Base-by-base conservation (phyloP, 805 yeast species). In the Ogataea dorogensis region DNA sequence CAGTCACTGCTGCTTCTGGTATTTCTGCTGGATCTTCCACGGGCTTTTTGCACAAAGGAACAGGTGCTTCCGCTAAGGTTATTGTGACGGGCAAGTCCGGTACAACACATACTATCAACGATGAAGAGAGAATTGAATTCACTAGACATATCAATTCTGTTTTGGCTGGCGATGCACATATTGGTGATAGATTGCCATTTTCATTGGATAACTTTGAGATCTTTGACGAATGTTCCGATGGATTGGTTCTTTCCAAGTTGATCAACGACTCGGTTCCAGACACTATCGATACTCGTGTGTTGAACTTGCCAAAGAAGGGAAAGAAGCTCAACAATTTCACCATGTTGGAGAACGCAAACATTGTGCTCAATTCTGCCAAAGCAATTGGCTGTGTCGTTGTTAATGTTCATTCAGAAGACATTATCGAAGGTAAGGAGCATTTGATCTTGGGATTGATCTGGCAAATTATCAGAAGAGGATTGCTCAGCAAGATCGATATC, bases 331-430 rank as follows among this genome's bases (percentile, higher is more conserved):
- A 93, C 70, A 86, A 87, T 58, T 93, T 93, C 72, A 93, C 89
- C 47, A 91, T 94, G 80, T 77, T 85, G 48, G 98, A 93, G 67
- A 93, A 93, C 64, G 96, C 98, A 36, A 93, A 93, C 65, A 89
- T 93, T 49, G 98, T 93, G 24, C 86, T 93, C 65, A 93, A 93
- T 64, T 93, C 98, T 3, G 98, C 98, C 19, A 93, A 93, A 67
- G 98, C 98, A 35, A 93, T 93, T 65, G 98, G 98, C 14, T 91
- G 97, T 72, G 85, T 93, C 40, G 98, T 93, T 32, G 98, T 93
- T 33, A 93, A 93, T 58, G 98, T 93, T 33, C 98, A 91, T 53
- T 85, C 97, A 11, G 96, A 88, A 59, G 96, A 88, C 60, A 86
- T 89, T 36, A 54, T 86, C 45, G 97, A 88, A 54, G 97, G 97